Evolutionary conservation across 1,139 yeast species (phyloP).

Genomic region (Candida gigantensis): DNA sequence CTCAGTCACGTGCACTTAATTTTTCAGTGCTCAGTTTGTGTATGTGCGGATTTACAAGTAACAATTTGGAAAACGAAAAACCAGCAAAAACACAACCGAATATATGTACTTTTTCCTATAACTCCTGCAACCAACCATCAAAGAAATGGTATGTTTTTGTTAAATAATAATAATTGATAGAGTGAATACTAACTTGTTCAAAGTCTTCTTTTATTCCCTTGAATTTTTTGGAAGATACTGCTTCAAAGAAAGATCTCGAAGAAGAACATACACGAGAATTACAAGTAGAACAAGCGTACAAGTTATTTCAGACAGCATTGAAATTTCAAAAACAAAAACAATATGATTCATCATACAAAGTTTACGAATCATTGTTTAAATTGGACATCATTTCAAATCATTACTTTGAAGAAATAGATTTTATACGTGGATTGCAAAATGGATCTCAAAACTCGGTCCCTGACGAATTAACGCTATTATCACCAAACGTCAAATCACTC

Average conservation of each 20-base stretch:
- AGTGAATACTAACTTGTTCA: slow-evolving; percentile 3
- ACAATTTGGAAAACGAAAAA: background rate
- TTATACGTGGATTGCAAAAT: slow-evolving; percentile 42
- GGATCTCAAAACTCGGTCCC: slow-evolving; percentile 31
- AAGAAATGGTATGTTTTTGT: background rate
- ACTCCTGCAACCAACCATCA: background rate
- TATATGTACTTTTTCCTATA: too few relatives aligned
- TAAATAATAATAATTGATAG: too few relatives aligned
- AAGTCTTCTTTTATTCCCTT: slow-evolving; percentile 78
- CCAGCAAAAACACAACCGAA: too few relatives aligned
- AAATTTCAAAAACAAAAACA: slow-evolving; percentile 53
- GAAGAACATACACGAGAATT: slow-evolving; percentile 90
- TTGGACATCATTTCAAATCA: slow-evolving; percentile 65
- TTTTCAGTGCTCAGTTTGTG: too few relatives aligned
- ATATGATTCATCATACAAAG: slow-evolving; percentile 49
- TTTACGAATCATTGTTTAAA: slow-evolving; percentile 64
- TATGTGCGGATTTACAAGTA: too few relatives aligned
- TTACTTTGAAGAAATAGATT: slow-evolving; percentile 43
- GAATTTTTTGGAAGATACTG: slow-evolving; percentile 72
- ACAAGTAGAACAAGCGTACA: slow-evolving; percentile 84
- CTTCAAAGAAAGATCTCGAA: slow-evolving; percentile 54
- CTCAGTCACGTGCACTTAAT: too few relatives aligned
- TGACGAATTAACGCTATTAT: slow-evolving; percentile 49
- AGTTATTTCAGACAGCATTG: slow-evolving; percentile 72
- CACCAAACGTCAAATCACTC: slow-evolving; percentile 72